Evolutionary conservation across 2,329 filamentous ascomycete genomes (phyloP), one percentile per base, ranked within the genome.

Genomic region (Aureobasidium leucospermi): DNA sequence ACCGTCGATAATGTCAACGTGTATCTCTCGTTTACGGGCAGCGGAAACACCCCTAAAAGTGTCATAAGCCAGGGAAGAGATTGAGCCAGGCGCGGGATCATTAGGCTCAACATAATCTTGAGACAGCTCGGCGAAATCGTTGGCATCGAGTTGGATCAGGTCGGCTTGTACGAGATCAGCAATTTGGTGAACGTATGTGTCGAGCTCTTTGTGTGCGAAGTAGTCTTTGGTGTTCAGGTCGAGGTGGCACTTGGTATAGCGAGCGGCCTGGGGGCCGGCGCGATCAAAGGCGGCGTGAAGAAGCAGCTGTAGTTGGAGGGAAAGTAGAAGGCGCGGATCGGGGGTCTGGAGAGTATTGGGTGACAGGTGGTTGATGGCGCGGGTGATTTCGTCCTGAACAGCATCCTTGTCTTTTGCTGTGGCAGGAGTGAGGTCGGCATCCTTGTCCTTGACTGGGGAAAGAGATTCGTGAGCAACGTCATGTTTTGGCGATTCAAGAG

Each of bases 41-140:
- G 51, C 41, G 41, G 19, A n/a, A 4, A 34, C 16, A 16, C 71
- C 68, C 39, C 72, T 69, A 58, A 82, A 81, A 13, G 82, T 78
- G 58, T 85, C 81, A 63, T 84, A 85, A 1, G 79, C 79, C 15
- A 73, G 61, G 19, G 65, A 67, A 6, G 59, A 82, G 69, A 61
- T 78, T 69, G 62, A 77, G 68, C 64, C 80, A 65, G 57, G 75
- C 67, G 75, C 62, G 62, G 80, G 78, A 66, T 88, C 64, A 6
- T 63, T 61, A n/a, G 64, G 84, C 4, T 86, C 87, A 9, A 92
- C 73, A 66, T 91, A 90, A 45, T 83, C 79, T 2, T 86, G 87
- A 0, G 86, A 79, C 29, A 94, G 75, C 52, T 86, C 79, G 3
- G 87, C 87, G 57, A 95, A 74, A 67, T 88, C 86, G 63, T 85